Conservation (phyloP, 2,329 filamentous ascomycete genomes). For the Chaetomium olivaceum region DNA sequence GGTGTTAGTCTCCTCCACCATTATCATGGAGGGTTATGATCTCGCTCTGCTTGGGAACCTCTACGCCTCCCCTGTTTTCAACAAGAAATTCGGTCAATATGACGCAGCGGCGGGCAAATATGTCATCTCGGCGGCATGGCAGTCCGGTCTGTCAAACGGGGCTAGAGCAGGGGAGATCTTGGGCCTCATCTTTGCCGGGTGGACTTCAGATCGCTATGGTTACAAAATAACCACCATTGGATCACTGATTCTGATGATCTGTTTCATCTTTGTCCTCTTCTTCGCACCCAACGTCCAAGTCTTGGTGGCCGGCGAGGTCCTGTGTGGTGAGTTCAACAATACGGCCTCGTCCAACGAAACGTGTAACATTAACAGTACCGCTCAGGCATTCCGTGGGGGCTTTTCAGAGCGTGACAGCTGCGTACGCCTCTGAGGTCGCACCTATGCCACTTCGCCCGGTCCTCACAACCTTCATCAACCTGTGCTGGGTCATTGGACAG, state of each 20-base stretch:
- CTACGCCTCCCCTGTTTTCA: conserved; percentile 50
- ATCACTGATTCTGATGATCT: conserved; percentile 48
- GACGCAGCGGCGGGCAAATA: conserved; percentile 42
- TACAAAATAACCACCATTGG: conserved; percentile 53
- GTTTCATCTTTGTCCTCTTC: conserved; percentile 56
- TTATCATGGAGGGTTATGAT: conserved; percentile 56
- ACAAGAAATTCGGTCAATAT: conserved; percentile 48
- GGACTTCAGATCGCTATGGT: conserved; percentile 44
- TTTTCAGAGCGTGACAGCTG: conserved; percentile 47
- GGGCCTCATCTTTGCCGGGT: conserved; percentile 47
- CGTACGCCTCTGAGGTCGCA: conserved; percentile 54
- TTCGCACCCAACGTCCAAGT: conserved; percentile 51
- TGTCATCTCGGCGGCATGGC: conserved; percentile 56
- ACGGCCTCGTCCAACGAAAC: background rate
- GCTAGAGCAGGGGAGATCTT: conserved; percentile 56
- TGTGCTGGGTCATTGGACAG: conserved; percentile 60
- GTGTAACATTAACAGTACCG: background rate
- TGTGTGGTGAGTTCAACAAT: conserved; percentile 35
- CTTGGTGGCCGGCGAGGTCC: conserved; percentile 51
- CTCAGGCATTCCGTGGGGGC: conserved; percentile 43
- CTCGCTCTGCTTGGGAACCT: conserved; percentile 51
- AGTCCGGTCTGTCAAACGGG: conserved; percentile 57
- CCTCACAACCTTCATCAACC: conserved; percentile 57
- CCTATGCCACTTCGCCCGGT: conserved; percentile 52
- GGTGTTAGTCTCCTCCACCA: conserved; percentile 46